Evolutionary conservation across 1,139 yeast species (phyloP).

Genomic region (Protomyces pachydermus): DNA sequence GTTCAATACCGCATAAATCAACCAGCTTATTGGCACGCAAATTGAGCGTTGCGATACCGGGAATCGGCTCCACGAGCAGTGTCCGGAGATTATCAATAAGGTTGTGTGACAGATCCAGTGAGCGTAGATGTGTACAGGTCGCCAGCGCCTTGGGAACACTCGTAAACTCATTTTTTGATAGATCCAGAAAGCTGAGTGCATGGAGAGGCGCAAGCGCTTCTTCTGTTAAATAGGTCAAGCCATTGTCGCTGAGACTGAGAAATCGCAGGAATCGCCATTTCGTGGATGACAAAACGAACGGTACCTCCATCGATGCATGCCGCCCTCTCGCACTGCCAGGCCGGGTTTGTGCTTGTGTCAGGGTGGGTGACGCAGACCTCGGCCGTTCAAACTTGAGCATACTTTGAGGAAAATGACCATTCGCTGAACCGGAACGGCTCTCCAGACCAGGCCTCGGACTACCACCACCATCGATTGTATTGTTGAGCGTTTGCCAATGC

Average conservation of each 20-base stretch:
- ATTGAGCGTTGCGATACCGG: conserved; percentile 49
- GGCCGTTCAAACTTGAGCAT: background rate
- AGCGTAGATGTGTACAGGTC: conserved; percentile 48
- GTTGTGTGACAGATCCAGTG: conserved; percentile 56
- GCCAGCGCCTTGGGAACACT: conserved; percentile 52
- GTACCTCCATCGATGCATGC: conserved; percentile 7
- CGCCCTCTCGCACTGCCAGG: conserved; percentile 5
- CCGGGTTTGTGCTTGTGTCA: background rate
- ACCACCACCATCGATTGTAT: background rate
- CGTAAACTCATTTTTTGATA: conserved; percentile 52
- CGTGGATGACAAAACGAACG: conserved; percentile 39
- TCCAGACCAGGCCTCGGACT: conserved; percentile 8
- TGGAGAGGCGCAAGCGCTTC: conserved; percentile 49
- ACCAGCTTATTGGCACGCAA: conserved; percentile 52
- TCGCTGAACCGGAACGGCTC: background rate
- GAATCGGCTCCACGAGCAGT: conserved; percentile 37
- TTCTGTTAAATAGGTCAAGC: conserved; percentile 47
- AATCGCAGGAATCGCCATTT: conserved; percentile 57
- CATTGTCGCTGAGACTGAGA: conserved; percentile 54
- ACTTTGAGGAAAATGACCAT: background rate
- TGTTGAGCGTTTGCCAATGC: conserved; percentile 22
- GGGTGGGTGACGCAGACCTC: conserved; percentile 15
- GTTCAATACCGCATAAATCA: conserved; percentile 50
- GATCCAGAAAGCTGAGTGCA: conserved; percentile 53
- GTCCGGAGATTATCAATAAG: conserved; percentile 41